phyloP scores from a whole-genome alignment of 768 basidiomycete genomes.

The Lentinula raphanica region DNA sequence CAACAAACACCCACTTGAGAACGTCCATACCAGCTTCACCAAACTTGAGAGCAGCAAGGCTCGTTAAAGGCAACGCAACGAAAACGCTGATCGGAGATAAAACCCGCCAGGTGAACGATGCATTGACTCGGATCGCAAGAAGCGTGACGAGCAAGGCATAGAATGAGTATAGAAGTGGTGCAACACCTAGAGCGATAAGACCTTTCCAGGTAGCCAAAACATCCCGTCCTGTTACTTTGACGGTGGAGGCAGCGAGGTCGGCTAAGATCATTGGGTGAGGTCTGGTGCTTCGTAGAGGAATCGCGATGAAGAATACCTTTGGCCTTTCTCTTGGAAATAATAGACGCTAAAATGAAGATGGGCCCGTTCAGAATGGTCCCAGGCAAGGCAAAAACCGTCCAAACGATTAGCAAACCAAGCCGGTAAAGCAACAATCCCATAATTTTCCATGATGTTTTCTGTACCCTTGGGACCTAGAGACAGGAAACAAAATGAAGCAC shows the following conservation, averaged over 20 bases:
- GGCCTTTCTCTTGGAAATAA: slow-evolving; percentile 82
- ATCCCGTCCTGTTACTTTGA: slow-evolving; percentile 93
- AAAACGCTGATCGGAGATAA: slow-evolving; percentile 76
- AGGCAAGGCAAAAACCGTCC: slow-evolving; percentile 82
- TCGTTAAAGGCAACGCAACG: slow-evolving; percentile 75
- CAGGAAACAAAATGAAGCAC: not conserved
- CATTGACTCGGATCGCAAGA: slow-evolving; percentile 61
- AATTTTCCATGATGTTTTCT: slow-evolving; percentile 81
- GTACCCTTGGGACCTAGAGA: slow-evolving; percentile 77
- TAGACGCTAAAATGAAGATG: slow-evolving; percentile 84
- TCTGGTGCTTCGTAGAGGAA: not conserved
- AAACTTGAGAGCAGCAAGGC: slow-evolving; percentile 91
- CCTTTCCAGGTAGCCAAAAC: slow-evolving; percentile 97
- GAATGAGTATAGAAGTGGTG: slow-evolving; percentile 77
- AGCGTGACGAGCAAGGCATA: slow-evolving; percentile 81
- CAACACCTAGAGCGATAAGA: slow-evolving; percentile 82
- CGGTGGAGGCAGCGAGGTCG: slow-evolving; percentile 89
- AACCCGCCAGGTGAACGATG: slow-evolving; percentile 56
- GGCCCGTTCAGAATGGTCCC: slow-evolving; percentile 89
- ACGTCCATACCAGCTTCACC: slow-evolving; percentile 98
- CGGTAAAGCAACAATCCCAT: slow-evolving; percentile 81
- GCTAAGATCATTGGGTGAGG: slow-evolving; percentile 37
- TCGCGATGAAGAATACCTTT: slow-evolving; percentile 49
- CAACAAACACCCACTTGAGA: slow-evolving; percentile 66
- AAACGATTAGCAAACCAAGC: slow-evolving; percentile 65